Evolutionary conservation across 2,329 filamentous ascomycete species (phyloP).

Genomic region (Tolypocladium ovalisporum): DNA sequence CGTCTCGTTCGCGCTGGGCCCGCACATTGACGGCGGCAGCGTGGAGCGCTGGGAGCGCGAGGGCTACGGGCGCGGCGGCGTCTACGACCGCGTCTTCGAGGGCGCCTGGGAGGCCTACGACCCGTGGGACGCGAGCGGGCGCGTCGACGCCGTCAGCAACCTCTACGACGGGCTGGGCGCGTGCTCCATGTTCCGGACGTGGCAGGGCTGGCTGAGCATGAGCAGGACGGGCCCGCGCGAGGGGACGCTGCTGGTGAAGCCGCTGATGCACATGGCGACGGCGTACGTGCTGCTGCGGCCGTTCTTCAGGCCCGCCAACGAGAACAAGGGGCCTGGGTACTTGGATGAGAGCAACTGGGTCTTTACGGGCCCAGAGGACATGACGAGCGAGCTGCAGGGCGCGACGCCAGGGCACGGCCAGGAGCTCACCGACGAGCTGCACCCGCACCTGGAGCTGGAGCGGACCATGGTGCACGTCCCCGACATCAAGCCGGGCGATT

Average conservation of each 20-base stretch:
- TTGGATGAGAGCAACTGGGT: constrained; percentile 49
- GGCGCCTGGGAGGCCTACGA: constrained; percentile 76
- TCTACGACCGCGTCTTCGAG: constrained; percentile 63
- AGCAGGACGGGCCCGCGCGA: constrained; percentile 60
- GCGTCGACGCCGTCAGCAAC: constrained; percentile 59
- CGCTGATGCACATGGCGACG: constrained; percentile 62
- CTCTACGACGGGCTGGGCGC: constrained; percentile 72
- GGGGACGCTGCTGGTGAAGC: constrained; percentile 75
- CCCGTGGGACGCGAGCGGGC: constrained; percentile 64
- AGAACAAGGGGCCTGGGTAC: constrained; percentile 18
- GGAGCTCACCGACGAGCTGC: constrained; percentile 55
- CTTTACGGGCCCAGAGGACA: constrained; percentile 32
- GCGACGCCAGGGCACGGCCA: constrained; percentile 59
- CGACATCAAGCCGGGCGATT: constrained; percentile 60
- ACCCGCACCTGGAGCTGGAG: constrained; percentile 60
- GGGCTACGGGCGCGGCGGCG: constrained; percentile 54
- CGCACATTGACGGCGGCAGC: constrained; percentile 64
- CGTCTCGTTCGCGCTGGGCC: constrained; percentile 57
- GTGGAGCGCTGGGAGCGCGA: constrained; percentile 64
- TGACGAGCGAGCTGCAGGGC: constrained; percentile 57
- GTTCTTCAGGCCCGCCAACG: constrained; percentile 56
- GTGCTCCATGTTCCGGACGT: constrained; percentile 78
- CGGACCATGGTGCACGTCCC: constrained; percentile 62
- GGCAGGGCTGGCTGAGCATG: constrained; percentile 83
- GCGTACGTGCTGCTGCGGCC: constrained; percentile 74